Percentiles rank a stretch among this genome's conserved stretches.
phyloP scores from a whole-genome alignment of 2,329 filamentous ascomycete genomes.

The Decorospora gaudefroyi region DNA sequence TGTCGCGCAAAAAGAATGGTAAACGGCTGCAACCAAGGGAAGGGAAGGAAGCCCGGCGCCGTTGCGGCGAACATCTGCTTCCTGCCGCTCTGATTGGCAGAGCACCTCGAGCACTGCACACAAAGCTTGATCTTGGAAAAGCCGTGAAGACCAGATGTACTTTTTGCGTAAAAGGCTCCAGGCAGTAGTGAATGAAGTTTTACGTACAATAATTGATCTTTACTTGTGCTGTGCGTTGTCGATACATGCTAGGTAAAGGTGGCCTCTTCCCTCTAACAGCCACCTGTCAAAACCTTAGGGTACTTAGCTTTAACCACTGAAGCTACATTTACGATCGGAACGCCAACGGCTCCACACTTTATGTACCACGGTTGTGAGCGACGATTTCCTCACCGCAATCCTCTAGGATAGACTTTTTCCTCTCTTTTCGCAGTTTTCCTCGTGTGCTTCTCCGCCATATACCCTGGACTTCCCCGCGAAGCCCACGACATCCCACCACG shows the following conservation, averaged over 20 bases:
- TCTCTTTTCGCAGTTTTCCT: conserved; percentile 21
- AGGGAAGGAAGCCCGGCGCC: neutral
- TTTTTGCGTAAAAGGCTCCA: conserved; percentile 6
- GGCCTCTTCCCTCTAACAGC: conserved; percentile 41
- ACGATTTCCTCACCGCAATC: conserved; percentile 13
- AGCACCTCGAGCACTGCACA: conserved; percentile 7
- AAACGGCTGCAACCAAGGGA: neutral
- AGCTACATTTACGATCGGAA: conserved; percentile 25
- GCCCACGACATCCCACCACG: conserved; percentile 32
- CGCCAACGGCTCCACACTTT: conserved; percentile 22
- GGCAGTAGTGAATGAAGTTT: conserved; percentile 20
- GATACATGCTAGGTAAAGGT: conserved; percentile 36
- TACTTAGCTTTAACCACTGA: no score
- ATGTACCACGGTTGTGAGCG: conserved; percentile 23
- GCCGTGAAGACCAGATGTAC: conserved; percentile 11
- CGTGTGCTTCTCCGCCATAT: conserved; percentile 6
- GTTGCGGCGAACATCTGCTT: conserved; percentile 20
- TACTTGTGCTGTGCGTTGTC: conserved; percentile 21
- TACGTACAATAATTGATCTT: conserved; percentile 16
- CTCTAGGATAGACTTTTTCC: conserved; percentile 34
- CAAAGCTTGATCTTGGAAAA: neutral
- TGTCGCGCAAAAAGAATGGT: neutral
- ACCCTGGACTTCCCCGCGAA: conserved; percentile 23
- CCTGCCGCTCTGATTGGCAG: conserved; percentile 20
- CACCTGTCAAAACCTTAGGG: conserved; percentile 40